A percentile compares a stretch with the other conserved stretches of the same genome.
Conservation (phyloP, 306 rosid genomes). For the Ammopiptanthus mongolicus region DNA sequence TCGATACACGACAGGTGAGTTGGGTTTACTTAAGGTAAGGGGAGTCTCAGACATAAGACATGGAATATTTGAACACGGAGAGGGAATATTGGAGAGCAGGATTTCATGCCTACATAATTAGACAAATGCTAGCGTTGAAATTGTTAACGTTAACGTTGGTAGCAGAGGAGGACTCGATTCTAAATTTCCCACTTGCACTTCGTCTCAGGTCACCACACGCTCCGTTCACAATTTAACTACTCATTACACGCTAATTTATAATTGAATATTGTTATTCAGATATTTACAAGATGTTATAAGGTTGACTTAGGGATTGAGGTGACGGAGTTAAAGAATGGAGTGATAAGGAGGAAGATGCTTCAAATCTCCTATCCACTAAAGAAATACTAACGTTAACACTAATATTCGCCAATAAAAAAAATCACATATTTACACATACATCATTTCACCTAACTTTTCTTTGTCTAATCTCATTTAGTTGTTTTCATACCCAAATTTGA, state of each 20-base stretch:
- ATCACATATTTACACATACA: too few relatives aligned
- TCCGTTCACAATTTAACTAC: not conserved
- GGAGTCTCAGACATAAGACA: slow-evolving; percentile 31
- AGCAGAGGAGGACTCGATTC: not conserved
- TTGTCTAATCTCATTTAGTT: too few relatives aligned
- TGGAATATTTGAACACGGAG: slow-evolving; percentile 78
- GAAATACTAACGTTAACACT: too few relatives aligned
- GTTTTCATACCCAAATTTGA: too few relatives aligned
- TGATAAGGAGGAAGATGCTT: too few relatives aligned
- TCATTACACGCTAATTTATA: not conserved
- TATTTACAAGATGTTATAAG: too few relatives aligned
- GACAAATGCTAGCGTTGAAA: slow-evolving; percentile 56
- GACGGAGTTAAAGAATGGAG: too few relatives aligned
- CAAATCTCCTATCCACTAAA: too few relatives aligned
- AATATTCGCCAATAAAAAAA: too few relatives aligned
- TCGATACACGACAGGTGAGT: slow-evolving; percentile 1
- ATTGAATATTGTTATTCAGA: too few relatives aligned
- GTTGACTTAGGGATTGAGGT: too few relatives aligned
- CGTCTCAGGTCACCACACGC: not conserved
- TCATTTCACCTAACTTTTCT: too few relatives aligned
- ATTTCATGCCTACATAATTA: slow-evolving; percentile 30
- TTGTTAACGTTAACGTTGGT: slow-evolving; percentile 32
- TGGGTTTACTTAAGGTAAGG: slow-evolving; percentile 12
- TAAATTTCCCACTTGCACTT: slow-evolving; percentile 21
- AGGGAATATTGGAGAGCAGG: slow-evolving; percentile 81